phyloP scores from a whole-genome alignment of 306 rosid genomes.

The Luffa acutangula region DNA sequence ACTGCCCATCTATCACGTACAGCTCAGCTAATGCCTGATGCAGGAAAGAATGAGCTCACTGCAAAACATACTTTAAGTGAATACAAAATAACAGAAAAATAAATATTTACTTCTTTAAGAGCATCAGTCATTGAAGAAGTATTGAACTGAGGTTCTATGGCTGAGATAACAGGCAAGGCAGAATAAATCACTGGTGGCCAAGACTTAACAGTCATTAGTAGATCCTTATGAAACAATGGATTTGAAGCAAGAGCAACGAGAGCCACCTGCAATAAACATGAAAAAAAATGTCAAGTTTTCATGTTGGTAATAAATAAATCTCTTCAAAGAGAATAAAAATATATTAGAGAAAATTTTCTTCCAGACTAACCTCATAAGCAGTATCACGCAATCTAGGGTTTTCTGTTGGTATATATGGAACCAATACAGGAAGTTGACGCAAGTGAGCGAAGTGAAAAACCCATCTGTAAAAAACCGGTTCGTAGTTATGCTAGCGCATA shows the following conservation, averaged over 20 bases:
- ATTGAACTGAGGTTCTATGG: conserved; percentile 89
- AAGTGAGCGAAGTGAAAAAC: conserved; percentile 98
- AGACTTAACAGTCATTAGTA: conserved; percentile 59
- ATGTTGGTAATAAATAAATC: not conserved
- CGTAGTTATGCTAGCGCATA: conserved; percentile 16
- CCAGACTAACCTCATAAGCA: conserved; percentile 81
- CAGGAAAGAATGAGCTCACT: conserved; percentile 9
- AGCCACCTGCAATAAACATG: conserved; percentile 60
- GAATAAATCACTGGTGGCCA: conserved; percentile 85
- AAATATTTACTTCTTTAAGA: conserved; percentile 64
- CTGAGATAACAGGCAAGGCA: conserved; percentile 73
- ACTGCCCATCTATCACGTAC: conserved; percentile 75
- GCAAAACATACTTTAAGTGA: not conserved
- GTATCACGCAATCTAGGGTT: conserved; percentile 82
- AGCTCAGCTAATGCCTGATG: conserved; percentile 83
- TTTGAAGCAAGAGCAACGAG: conserved; percentile 90
- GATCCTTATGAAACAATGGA: conserved; percentile 74
- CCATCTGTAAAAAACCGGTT: conserved; percentile 53
- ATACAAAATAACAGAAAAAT: not conserved
- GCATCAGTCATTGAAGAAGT: conserved; percentile 74
- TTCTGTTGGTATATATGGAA: conserved; percentile 78
- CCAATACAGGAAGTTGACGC: conserved; percentile 93
- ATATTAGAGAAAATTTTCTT: conserved; percentile 3
- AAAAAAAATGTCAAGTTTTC: conserved; percentile 11
- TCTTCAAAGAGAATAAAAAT: not conserved